These are phyloP conservation scores for Ascoidea asiatica DNA, from an alignment of 805 yeast genomes.

Conservation along the genomic window DNA sequence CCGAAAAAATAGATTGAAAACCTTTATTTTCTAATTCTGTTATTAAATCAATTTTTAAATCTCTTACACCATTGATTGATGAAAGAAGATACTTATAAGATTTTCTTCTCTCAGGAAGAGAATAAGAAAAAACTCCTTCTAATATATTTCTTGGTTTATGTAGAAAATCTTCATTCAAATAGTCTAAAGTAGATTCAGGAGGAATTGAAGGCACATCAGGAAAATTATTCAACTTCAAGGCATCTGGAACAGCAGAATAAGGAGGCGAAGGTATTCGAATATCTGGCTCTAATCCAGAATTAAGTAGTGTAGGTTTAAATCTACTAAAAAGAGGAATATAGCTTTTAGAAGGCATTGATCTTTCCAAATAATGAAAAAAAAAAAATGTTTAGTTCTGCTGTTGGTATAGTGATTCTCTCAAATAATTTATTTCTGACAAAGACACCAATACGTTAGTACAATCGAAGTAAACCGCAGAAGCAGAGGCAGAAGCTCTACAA, in stretches of 20 bases:
- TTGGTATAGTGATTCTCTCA: too few relatives aligned
- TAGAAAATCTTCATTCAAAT: constrained; percentile 19
- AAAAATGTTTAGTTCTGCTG: too few relatives aligned
- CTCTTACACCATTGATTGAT: constrained; percentile 45
- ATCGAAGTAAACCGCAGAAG: too few relatives aligned
- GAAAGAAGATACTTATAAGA: constrained; percentile 40
- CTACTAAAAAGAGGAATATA: background rate
- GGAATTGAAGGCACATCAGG: background rate
- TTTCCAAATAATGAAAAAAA: too few relatives aligned
- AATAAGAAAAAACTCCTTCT: constrained; percentile 62
- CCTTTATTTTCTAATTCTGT: constrained; percentile 25
- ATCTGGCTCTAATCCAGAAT: constrained; percentile 4
- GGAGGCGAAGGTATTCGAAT: constrained; percentile 8
- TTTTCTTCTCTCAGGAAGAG: constrained; percentile 50
- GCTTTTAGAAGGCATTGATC: too few relatives aligned
- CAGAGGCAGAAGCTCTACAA: too few relatives aligned
- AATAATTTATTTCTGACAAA: too few relatives aligned
- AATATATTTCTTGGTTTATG: constrained; percentile 37
- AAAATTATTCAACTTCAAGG: constrained; percentile 1
- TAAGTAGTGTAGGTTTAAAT: background rate
- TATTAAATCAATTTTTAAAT: constrained; percentile 36
- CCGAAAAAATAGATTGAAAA: constrained; percentile 46
- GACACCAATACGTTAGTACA: too few relatives aligned
- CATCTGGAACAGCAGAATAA: constrained; percentile 6
- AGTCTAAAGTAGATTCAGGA: constrained; percentile 1